These are phyloP conservation scores for Mangifera indica DNA, from an alignment of 345 rosid genomes.

Conservation along the genomic window DNA sequence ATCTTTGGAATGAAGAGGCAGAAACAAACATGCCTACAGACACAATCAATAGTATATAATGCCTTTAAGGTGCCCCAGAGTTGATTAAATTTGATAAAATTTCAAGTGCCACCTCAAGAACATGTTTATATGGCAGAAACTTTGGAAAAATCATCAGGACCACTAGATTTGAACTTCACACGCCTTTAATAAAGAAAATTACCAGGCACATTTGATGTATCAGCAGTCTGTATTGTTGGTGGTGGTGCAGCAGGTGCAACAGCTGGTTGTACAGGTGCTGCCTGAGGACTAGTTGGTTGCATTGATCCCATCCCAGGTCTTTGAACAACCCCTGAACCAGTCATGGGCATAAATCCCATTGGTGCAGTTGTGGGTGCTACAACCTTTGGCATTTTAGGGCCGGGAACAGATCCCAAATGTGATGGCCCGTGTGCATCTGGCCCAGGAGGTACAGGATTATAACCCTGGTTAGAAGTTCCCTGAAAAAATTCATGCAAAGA, in stretches of 20 bases:
- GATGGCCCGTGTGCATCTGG: slow-evolving; percentile 52
- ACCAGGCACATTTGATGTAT: slow-evolving; percentile 91
- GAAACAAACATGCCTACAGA: not conserved
- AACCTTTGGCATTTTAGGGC: slow-evolving; percentile 52
- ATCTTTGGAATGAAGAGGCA: not conserved
- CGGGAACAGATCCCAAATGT: slow-evolving; percentile 52
- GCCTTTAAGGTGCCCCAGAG: not conserved
- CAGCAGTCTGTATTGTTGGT: slow-evolving; percentile 88
- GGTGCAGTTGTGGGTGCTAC: slow-evolving; percentile 52
- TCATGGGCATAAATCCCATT: slow-evolving; percentile 66
- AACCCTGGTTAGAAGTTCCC: slow-evolving; percentile 57
- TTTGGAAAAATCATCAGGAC: not conserved
- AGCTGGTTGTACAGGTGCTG: slow-evolving; percentile 53
- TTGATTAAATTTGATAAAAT: too few species aligned
- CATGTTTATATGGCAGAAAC: not conserved
- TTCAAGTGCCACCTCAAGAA: not conserved
- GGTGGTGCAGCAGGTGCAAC: slow-evolving; percentile 70
- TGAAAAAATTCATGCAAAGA: slow-evolving; percentile 34
- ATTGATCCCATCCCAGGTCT: slow-evolving; percentile 62
- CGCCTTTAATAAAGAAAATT: slow-evolving; percentile 19
- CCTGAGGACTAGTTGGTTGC: slow-evolving; percentile 74
- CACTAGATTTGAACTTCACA: not conserved
- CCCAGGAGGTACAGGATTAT: slow-evolving; percentile 52
- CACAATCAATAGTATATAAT: not conserved
- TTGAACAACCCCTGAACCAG: slow-evolving; percentile 53